Evolutionary conservation across 2,329 filamentous ascomycete genomes (phyloP).

Genomic region (Tolypocladium endophyticum): DNA sequence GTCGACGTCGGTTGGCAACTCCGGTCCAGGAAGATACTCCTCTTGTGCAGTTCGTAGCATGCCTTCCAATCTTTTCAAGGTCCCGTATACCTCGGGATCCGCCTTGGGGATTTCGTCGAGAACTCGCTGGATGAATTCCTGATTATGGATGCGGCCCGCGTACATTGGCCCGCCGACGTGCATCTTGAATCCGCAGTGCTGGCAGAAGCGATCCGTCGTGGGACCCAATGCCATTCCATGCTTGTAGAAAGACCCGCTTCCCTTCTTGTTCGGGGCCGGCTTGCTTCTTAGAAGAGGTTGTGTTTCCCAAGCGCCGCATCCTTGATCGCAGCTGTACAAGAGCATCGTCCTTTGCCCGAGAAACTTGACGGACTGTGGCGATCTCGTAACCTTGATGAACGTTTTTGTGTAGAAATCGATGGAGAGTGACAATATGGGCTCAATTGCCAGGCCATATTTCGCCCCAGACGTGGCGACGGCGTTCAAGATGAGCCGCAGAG

Average conservation of each 20-base stretch:
- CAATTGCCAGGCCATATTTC: conserved; percentile 77
- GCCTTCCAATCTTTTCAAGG: conserved; percentile 70
- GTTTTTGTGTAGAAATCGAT: conserved; percentile 93
- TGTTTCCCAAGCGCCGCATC: conserved; percentile 85
- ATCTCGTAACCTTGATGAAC: conserved; percentile 73
- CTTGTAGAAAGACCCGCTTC: conserved; percentile 62
- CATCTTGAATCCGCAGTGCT: conserved; percentile 77
- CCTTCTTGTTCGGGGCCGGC: conserved; percentile 57
- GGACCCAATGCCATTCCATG: conserved; percentile 66
- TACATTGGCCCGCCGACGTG: conserved; percentile 94
- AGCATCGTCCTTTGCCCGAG: conserved; percentile 86
- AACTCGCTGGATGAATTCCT: conserved; percentile 70
- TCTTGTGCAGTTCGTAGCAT: conserved; percentile 87
- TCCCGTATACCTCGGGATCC: conserved; percentile 64
- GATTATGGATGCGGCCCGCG: conserved; percentile 77
- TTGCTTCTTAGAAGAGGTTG: conserved; percentile 68
- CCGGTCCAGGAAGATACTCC: conserved; percentile 41
- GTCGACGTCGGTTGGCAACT: conserved; percentile 27
- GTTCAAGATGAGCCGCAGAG: conserved; percentile 76
- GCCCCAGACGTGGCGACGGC: conserved; percentile 70
- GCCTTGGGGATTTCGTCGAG: conserved; percentile 60
- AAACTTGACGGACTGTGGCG: conserved; percentile 81
- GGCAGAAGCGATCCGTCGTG: conserved; percentile 53
- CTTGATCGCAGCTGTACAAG: conserved; percentile 80
- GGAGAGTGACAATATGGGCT: conserved; percentile 83